Base-by-base conservation (phyloP, 345 rosid genomes). In the Populus alba region DNA sequence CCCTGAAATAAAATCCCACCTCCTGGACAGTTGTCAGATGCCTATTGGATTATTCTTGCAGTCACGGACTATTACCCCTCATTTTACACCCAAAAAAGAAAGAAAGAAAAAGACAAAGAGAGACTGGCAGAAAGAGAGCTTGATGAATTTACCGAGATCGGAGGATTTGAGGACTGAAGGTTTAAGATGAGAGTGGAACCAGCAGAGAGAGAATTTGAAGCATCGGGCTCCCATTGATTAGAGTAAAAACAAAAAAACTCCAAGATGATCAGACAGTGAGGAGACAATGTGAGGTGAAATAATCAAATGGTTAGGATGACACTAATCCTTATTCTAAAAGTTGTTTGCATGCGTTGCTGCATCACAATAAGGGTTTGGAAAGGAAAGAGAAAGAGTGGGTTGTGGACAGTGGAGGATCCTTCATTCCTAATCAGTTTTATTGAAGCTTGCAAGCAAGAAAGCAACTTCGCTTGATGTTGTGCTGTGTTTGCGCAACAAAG, bases 121-220 rank as follows among this genome's bases (percentile, higher is more conserved):
- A 79, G 49, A 71, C 59, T 0, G 33, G 1, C 27, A 25, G 12
- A 8, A 33, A 15, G 68, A 53, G 35, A 3, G 29, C 73, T 78
- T 76, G 76, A 65, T 66, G 75, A 43, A 15, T 77, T 47, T 49
- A 93, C 98, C 97, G 23, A 86, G 89, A 89, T 92, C 96, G 82
- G 97, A 87, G 74, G 95, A 80, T 68, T 89, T 89, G 68, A 89
- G 80, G 85, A 79, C 90, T 75, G 87, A 84, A 72, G 96, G 78
- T 75, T 86, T 89, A 76, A 86, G 88, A 84, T 86, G 87, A 70
- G 89, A 82, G 59, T 93, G 91, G 88, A 91, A 92, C 92, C 92
- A 92, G 80, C 98, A 92, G 78, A 94, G 85, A 39, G 97, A 91
- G 75, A 90, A 80, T 85, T 91, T 94, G 79, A 97, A 94, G 92